Percentiles rank a stretch among this genome's conserved stretches.
phyloP scores from a whole-genome alignment of 176 grass and related monocot genomes.

The Paspalum notatum region DNA sequence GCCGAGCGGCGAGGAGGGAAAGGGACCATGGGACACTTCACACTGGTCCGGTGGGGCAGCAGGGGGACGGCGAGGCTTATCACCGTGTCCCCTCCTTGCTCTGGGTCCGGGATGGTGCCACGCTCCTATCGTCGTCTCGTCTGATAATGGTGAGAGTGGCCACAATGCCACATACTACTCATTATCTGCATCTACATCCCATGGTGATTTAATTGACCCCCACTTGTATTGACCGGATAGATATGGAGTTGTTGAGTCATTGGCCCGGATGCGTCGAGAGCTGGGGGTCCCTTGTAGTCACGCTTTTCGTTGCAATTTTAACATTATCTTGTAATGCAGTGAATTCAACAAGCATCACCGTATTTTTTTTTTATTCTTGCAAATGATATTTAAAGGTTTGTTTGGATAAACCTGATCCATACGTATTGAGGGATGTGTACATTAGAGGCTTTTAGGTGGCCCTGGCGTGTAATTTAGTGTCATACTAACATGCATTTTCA shows the following conservation, averaged over 20 bases:
- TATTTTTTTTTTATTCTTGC: no score
- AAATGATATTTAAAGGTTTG: no score
- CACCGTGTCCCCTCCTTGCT: neutral
- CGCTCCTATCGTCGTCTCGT: no score
- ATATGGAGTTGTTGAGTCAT: neutral
- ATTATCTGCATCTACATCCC: neutral
- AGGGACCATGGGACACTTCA: conserved; percentile 16
- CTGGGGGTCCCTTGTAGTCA: neutral
- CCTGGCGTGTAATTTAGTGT: no score
- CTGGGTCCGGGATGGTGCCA: neutral
- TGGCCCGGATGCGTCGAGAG: conserved; percentile 9
- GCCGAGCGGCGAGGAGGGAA: neutral
- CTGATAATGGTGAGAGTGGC: neutral
- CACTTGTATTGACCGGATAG: neutral
- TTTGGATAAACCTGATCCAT: no score
- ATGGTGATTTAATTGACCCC: neutral
- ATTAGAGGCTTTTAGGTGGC: no score
- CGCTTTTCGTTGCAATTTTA: neutral
- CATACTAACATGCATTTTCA: no score
- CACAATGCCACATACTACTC: neutral
- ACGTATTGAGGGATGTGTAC: no score
- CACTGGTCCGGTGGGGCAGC: neutral
- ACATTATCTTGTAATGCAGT: neutral
- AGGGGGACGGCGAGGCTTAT: neutral
- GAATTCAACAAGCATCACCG: no score